Evolutionary conservation across 345 rosid genomes (phyloP).

Genomic region (Odontarrhena argentea): DNA sequence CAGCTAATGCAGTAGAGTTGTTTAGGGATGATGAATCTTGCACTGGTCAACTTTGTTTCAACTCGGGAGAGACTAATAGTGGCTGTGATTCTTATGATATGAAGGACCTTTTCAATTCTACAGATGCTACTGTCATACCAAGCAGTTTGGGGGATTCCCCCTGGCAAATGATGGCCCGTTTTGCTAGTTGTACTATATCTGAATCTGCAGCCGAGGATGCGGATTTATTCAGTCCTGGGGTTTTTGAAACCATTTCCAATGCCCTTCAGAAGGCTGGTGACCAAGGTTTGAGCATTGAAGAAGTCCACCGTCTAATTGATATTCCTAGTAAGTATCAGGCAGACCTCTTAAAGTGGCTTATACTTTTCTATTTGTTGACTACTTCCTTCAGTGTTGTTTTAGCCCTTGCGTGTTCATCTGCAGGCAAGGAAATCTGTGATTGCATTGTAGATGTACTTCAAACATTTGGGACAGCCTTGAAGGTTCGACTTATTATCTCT

Average conservation of each 20-base stretch:
- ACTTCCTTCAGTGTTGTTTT: constrained; percentile 15
- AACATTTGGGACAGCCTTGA: constrained; percentile 74
- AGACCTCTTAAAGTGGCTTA: background rate
- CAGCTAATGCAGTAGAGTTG: constrained; percentile 53
- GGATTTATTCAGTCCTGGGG: constrained; percentile 48
- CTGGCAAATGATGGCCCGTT: constrained; percentile 81
- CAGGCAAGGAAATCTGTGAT: constrained; percentile 55
- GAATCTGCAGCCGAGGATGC: constrained; percentile 42
- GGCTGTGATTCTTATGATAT: constrained; percentile 41
- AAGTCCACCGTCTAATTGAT: constrained; percentile 52
- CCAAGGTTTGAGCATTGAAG: constrained; percentile 79
- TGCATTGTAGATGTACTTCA: constrained; percentile 68
- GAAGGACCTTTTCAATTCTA: constrained; percentile 47
- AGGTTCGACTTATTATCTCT: constrained; percentile 55
- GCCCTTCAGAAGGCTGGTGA: constrained; percentile 91
- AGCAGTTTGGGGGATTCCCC: constrained; percentile 48
- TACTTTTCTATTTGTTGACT: background rate
- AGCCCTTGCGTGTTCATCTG: constrained; percentile 38
- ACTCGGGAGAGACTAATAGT: constrained; percentile 37
- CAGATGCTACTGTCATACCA: constrained; percentile 43
- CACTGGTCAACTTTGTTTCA: constrained; percentile 42
- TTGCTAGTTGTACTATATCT: constrained; percentile 50
- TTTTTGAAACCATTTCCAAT: constrained; percentile 55
- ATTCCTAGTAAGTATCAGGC: constrained; percentile 45
- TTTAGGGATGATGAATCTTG: constrained; percentile 50